These are phyloP conservation scores for Hyphopichia homilentoma DNA, from an alignment of 805 yeast species.

Conservation along the genomic window DNA sequence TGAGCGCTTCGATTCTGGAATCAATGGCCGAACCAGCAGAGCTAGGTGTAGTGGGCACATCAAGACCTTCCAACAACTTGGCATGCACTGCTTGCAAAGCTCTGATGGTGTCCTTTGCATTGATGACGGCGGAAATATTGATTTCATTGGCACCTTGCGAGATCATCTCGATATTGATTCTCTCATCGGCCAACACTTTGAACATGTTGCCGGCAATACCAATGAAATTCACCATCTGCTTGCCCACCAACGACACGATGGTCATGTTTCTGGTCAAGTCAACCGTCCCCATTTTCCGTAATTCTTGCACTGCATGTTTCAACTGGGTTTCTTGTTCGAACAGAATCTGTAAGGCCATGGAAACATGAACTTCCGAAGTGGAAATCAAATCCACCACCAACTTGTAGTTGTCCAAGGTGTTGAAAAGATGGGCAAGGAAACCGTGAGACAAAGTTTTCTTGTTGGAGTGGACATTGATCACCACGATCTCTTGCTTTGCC, in stretches of 20 bases:
- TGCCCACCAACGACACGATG: slow-evolving; percentile 91
- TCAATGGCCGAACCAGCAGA: too few relatives aligned
- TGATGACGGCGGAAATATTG: slow-evolving; percentile 92
- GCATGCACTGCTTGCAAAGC: slow-evolving; percentile 87
- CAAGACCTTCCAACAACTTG: slow-evolving; percentile 61
- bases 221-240: slow-evolving; percentile 92
- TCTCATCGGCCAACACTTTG: slow-evolving; percentile 86
- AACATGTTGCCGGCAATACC: slow-evolving; percentile 98
- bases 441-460: slow-evolving; percentile 92
- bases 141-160: slow-evolving; percentile 98
- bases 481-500: slow-evolving; percentile 88
- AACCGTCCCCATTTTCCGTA: slow-evolving; percentile 78
- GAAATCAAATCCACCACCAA: slow-evolving; percentile 94
- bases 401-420: slow-evolving; percentile 76
- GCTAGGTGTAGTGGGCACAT: too few relatives aligned
- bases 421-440: slow-evolving; percentile 85
- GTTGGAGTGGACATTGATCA: slow-evolving; percentile 89
- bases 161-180: slow-evolving; percentile 95
- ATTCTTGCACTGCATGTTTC: slow-evolving; percentile 71
- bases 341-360: slow-evolving; percentile 90
- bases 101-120: slow-evolving; percentile 73
- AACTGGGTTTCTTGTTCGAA: slow-evolving; percentile 60
- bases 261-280: slow-evolving; percentile 86
- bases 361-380: slow-evolving; percentile 96
- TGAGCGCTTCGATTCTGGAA: slow-evolving; percentile 27